Evolutionary conservation across 1,284 basidiomycete genomes (phyloP).

Genomic region (Prillingera fragicola): DNA sequence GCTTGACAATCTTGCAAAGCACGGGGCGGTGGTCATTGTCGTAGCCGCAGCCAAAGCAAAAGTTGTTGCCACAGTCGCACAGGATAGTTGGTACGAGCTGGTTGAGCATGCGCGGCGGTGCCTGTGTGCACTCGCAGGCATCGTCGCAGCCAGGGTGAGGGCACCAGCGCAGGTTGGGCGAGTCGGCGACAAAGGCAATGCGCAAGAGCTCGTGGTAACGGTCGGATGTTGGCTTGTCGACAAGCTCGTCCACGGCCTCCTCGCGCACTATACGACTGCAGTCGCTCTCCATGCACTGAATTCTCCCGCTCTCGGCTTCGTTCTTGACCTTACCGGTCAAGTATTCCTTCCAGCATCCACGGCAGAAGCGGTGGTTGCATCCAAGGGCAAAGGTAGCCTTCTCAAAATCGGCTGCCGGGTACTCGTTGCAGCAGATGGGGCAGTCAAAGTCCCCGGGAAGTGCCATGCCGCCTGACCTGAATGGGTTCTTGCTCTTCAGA

Average conservation of each 20-base stretch:
- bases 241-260: slow-evolving; percentile 51
- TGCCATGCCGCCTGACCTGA: too few relatives aligned
- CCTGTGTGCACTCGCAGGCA: slow-evolving; percentile 81
- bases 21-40: slow-evolving; percentile 86
- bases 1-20: slow-evolving; percentile 77
- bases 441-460: slow-evolving; percentile 81
- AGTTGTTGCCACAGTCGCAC: slow-evolving; percentile 66
- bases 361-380: slow-evolving; percentile 79
- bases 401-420: slow-evolving; percentile 52
- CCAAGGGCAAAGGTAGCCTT: slow-evolving; percentile 58
- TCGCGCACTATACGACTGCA: slow-evolving; percentile 69
- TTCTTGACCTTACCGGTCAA: slow-evolving; percentile 76
- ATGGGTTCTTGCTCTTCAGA: slow-evolving; percentile 18
- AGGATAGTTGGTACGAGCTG: slow-evolving; percentile 82
- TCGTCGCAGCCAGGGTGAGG: slow-evolving; percentile 67
- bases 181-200: slow-evolving; percentile 84
- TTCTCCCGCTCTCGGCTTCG: slow-evolving; percentile 74
- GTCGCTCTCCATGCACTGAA: slow-evolving; percentile 89
- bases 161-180: slow-evolving; percentile 82
- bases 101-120: slow-evolving; percentile 66
- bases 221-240: slow-evolving; percentile 39
- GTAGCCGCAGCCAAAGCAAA: slow-evolving; percentile 86
- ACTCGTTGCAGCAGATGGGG: slow-evolving; percentile 84
- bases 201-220: slow-evolving; percentile 83
- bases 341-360: slow-evolving; percentile 82